Percentiles rank a stretch among this genome's conserved stretches.
Evolutionary conservation across 768 basidiomycete species (phyloP).

Genomic region (Lyophyllum decastes): DNA sequence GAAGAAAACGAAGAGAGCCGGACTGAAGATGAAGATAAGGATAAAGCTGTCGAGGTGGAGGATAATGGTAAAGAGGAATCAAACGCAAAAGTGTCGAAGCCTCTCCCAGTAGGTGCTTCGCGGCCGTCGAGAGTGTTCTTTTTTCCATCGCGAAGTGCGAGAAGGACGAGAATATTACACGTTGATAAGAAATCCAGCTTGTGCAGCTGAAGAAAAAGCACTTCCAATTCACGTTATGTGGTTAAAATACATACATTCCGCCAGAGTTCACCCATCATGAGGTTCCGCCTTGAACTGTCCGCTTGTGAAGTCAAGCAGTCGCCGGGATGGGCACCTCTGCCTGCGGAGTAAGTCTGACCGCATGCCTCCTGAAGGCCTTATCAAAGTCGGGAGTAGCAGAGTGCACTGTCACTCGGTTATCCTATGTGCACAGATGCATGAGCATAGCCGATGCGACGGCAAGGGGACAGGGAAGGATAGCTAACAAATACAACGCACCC

Average conservation of each 20-base stretch:
- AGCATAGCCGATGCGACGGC: too few relatives aligned
- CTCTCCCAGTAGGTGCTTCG: too few relatives aligned
- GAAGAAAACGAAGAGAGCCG: too few relatives aligned
- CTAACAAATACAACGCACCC: constrained; percentile 28
- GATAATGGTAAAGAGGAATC: too few relatives aligned
- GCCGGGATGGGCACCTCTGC: constrained; percentile 36
- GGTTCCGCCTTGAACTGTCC: too few relatives aligned
- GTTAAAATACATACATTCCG: background rate
- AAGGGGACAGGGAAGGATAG: background rate
- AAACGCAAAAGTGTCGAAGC: too few relatives aligned
- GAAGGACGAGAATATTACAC: constrained; percentile 28
- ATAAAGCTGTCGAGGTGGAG: too few relatives aligned
- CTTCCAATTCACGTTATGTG: background rate
- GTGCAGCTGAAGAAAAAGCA: too few relatives aligned
- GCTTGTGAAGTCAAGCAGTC: background rate
- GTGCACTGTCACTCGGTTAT: constrained; percentile 50
- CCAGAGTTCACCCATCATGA: too few relatives aligned
- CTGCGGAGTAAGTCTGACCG: constrained; percentile 48
- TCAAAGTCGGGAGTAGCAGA: constrained; percentile 42
- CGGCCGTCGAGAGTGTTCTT: constrained; percentile 2
- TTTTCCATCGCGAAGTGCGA: constrained; percentile 30
- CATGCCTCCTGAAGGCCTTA: constrained; percentile 36
- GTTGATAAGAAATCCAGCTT: too few relatives aligned
- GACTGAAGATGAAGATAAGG: too few relatives aligned
- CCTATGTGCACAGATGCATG: constrained; percentile 20